Percentiles rank a stretch among this genome's conserved stretches.
Conservation (phyloP, 768 basidiomycete species). For the Sutorius australiensis region DNA sequence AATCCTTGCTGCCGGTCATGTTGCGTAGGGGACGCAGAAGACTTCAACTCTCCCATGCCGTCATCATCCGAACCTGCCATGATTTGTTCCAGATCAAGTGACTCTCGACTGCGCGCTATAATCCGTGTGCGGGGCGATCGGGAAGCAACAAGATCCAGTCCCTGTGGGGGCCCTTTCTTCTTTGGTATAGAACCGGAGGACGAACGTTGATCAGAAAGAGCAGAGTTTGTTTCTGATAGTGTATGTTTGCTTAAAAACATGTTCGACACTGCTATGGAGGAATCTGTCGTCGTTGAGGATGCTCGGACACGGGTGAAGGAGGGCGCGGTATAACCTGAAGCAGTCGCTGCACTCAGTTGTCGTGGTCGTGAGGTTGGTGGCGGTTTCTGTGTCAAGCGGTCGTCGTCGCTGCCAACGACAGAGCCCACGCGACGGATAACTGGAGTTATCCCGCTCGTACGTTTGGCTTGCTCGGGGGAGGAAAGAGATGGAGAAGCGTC, state of each 20-base stretch:
- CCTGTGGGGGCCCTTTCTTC: conserved; percentile 26
- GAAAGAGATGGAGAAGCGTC: conserved; percentile 13
- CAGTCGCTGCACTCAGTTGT: conserved; percentile 44
- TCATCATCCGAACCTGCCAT: conserved; percentile 71
- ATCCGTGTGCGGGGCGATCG: conserved; percentile 39
- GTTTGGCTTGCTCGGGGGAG: conserved; percentile 25
- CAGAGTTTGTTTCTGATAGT: conserved; percentile 27
- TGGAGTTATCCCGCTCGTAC: conserved; percentile 36
- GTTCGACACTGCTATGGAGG: conserved; percentile 12
- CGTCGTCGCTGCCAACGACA: conserved; percentile 60
- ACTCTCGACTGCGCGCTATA: conserved; percentile 57
- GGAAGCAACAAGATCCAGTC: conserved; percentile 26
- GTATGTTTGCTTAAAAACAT: conserved; percentile 27
- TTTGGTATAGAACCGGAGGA: conserved; percentile 20
- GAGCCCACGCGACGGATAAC: conserved; percentile 58
- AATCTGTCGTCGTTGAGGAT: conserved; percentile 34
- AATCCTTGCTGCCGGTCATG: conserved; percentile 33
- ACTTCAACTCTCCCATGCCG: conserved; percentile 26
- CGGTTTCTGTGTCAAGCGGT: conserved; percentile 26
- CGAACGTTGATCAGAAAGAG: conserved; percentile 26
- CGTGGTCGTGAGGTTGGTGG: conserved; percentile 41
- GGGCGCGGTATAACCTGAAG: conserved; percentile 32
- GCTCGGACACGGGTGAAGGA: conserved; percentile 26
- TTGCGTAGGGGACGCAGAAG: conserved; percentile 41
- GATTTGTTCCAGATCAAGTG: conserved; percentile 70